Conservation (phyloP, 2,329 filamentous ascomycete genomes). For the Fusarium aywerte region DNA sequence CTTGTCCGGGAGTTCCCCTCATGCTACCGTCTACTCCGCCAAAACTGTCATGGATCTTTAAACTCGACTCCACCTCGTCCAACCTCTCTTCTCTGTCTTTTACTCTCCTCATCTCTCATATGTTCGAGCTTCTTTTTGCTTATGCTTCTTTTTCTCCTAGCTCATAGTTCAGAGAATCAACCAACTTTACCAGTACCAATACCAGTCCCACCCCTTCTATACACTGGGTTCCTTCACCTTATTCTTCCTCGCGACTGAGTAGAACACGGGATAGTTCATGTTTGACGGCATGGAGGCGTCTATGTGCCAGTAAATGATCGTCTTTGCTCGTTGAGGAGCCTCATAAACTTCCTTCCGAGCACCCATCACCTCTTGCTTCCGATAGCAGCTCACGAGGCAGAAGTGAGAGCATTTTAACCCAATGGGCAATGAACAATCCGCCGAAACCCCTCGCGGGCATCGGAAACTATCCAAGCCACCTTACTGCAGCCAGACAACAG, state of each 20-base stretch:
- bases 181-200: slow-evolving; percentile 2
- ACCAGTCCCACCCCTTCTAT: not conserved
- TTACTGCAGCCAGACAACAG: slow-evolving; percentile 53
- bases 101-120: slow-evolving; percentile 33
- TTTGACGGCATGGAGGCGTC: slow-evolving; percentile 43
- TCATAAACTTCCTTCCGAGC: slow-evolving; percentile 30
- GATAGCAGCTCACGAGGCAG: slow-evolving; percentile 27
- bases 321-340: slow-evolving; percentile 40
- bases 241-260: slow-evolving; percentile 14
- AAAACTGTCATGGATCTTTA: slow-evolving; percentile 44
- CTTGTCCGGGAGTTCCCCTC: slow-evolving; percentile 38
- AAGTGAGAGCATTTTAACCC: slow-evolving; percentile 23
- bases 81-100: slow-evolving; percentile 37
- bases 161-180: slow-evolving; percentile 13
- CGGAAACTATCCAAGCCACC: slow-evolving; percentile 65
- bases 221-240: not conserved
- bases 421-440: slow-evolving; percentile 65
- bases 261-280: slow-evolving; percentile 22
- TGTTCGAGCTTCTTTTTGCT: slow-evolving; percentile 18
- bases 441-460: slow-evolving; percentile 55
- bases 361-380: slow-evolving; percentile 22
- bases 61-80: slow-evolving; percentile 45
- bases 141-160: not conserved
- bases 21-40: slow-evolving; percentile 36
- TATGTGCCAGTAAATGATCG: slow-evolving; percentile 40